A percentile compares a stretch with the other conserved stretches of the same genome.
Evolutionary conservation across 495 filamentous ascomycete genomes (phyloP).

Genomic region (Penicillium flavigenum): DNA sequence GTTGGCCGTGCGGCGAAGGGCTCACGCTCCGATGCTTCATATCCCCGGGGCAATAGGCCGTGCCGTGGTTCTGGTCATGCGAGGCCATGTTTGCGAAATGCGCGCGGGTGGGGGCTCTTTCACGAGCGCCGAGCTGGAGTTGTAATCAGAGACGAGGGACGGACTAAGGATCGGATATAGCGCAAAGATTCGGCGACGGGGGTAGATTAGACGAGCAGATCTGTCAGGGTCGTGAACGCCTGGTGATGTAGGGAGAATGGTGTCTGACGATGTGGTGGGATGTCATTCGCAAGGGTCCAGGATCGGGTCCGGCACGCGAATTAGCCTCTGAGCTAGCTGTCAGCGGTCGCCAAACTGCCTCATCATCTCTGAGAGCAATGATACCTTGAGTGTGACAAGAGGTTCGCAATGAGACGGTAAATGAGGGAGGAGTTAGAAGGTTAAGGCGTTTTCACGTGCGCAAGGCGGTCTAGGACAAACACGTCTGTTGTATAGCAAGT

Average conservation of each 20-base stretch:
- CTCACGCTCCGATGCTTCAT: conserved; percentile 44
- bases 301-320: conserved; percentile 1
- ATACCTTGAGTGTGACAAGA: conserved; percentile 8
- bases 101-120: conserved; percentile 20
- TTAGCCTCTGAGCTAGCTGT: conserved; percentile 12
- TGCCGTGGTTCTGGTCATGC: conserved; percentile 35
- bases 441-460: conserved; percentile 28
- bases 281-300: conserved; percentile 24
- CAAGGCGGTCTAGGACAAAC: conserved; percentile 29
- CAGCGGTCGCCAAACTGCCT: conserved; percentile 10
- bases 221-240: conserved; percentile 12
- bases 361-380: neutral
- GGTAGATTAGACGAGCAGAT: neutral
- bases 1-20: conserved; percentile 41
- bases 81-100: conserved; percentile 35
- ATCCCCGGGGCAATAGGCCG: conserved; percentile 29
- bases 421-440: conserved; percentile 11
- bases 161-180: neutral
- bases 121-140: conserved; percentile 18
- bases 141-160: conserved; percentile 2
- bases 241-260: conserved; percentile 8
- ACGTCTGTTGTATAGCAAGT: conserved; percentile 6
- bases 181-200: neutral
- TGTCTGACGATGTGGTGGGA: conserved; percentile 8
- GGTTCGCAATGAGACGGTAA: neutral